phyloP scores from a whole-genome alignment of 2,329 filamentous ascomycete genomes.

The Aspergillus awamori region DNA sequence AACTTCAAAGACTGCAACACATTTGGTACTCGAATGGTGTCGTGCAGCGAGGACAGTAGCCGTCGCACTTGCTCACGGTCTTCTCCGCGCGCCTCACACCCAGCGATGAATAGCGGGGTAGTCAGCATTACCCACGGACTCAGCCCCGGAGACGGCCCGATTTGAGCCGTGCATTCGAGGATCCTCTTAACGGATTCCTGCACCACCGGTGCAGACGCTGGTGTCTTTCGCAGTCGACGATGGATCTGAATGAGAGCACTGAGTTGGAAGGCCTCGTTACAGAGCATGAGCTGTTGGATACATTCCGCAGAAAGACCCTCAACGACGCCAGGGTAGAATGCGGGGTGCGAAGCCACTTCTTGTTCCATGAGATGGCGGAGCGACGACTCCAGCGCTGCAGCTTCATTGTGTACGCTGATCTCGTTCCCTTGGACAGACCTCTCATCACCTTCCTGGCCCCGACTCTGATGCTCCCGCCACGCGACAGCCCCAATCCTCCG shows the following conservation, averaged over 20 bases:
- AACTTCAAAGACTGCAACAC: conserved; percentile 46
- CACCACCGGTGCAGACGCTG: conserved; percentile 34
- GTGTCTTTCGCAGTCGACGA: conserved; percentile 39
- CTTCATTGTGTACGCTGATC: conserved; percentile 31
- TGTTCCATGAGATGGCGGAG: conserved; percentile 39
- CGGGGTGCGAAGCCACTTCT: conserved; percentile 31
- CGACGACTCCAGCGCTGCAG: conserved; percentile 37
- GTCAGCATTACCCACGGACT: conserved; percentile 49
- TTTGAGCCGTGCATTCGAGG: conserved; percentile 42
- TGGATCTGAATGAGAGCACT: conserved; percentile 49
- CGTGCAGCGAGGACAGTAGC: conserved; percentile 39
- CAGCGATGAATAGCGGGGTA: conserved; percentile 48
- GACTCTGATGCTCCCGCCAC: conserved; percentile 32
- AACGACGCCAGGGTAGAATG: conserved; percentile 41
- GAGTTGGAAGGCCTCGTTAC: conserved; percentile 49
- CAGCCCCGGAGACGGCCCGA: conserved; percentile 42
- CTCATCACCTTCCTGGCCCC: conserved; percentile 9
- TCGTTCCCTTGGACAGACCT: conserved; percentile 25
- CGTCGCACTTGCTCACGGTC: conserved; percentile 39
- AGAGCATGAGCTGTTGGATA: conserved; percentile 42
- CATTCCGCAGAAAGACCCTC: conserved; percentile 36
- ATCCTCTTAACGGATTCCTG: conserved; percentile 43
- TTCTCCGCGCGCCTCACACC: conserved; percentile 43
- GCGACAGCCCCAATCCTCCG: conserved; percentile 43
- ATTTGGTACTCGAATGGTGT: conserved; percentile 47